Evolutionary conservation across 352 stramenopile species (phyloP), one percentile per base, ranked within the genome.

Genomic region (Globisporangium paddicum): DNA sequence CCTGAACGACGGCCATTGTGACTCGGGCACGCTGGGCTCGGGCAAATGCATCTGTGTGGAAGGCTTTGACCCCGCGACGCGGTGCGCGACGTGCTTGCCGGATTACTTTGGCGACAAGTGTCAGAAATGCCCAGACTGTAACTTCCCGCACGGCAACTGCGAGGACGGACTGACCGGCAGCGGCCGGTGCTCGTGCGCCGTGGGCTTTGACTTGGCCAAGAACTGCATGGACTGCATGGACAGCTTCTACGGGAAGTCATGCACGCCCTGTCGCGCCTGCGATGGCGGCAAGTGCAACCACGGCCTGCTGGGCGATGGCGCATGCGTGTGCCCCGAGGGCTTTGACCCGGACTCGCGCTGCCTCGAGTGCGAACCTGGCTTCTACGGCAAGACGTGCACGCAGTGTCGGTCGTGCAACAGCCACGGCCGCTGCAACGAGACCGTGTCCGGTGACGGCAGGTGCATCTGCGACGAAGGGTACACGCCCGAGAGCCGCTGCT

Each of bases 381-480:
- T 81, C 63, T 96, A 91, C 52, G 87, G 87, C 5, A 70, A 75
- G 57, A 83, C 79, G 25, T 96, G 87, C 50, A 88, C 81, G 0
- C 69, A 77, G 7, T 96, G 87, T 54, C 77, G 80, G n/a, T 77
- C 73, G 42, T 96, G 87, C 63, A 93, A 96, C 62, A 87, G 70
- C 34, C 87, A 92, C 42, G 87, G 87, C 3, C 72, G 71, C 18
- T 96, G 87, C 62, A 89, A 92, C 66, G 84, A 93, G 45, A 78
- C 81, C 28, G 67, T 69, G 5, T 45, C 32, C 0, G 83, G 87
- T 11, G 83, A 96, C 32, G 87, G 87, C 34, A 54, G 49, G 8
- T 96, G 87, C 55, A 78, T 94, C 50, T 96, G 87, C 54, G 82
- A 95, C 47, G 82, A 93, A 75, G 85, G 82, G 2, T 96, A 93